Percentiles rank a stretch among this genome's conserved stretches.
Conservation (phyloP, 352 stramenopile genomes). For the Phytophthora pisi region DNA sequence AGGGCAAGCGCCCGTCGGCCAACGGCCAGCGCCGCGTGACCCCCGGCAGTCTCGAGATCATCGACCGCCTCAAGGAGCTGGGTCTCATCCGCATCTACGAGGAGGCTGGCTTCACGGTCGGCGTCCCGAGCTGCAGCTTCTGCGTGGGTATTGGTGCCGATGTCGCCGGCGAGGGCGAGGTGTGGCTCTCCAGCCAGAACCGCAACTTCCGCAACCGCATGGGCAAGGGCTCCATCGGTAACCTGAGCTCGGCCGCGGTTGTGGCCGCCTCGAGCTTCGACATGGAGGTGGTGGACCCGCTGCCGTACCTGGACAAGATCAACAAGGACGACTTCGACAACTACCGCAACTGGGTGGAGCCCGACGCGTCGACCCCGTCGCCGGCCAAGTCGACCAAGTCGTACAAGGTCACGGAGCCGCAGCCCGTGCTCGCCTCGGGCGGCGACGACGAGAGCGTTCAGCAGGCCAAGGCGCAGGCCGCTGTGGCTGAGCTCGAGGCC, state of each 20-base stretch:
- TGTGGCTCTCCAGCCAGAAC: conserved; percentile 87
- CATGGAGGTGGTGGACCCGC: conserved; percentile 79
- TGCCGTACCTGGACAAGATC: conserved; percentile 65
- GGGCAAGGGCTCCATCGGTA: conserved; percentile 81
- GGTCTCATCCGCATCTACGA: conserved; percentile 79
- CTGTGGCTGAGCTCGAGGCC: conserved; percentile 59
- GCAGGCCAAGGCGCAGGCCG: conserved; percentile 61
- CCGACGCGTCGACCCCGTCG: conserved; percentile 32
- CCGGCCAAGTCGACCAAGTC: conserved; percentile 30
- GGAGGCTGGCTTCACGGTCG: conserved; percentile 78
- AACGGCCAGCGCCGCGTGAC: conserved; percentile 73
- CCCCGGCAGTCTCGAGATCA: conserved; percentile 78
- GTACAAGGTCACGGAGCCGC: conserved; percentile 52
- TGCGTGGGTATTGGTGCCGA: conserved; percentile 84
- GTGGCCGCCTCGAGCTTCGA: conserved; percentile 81
- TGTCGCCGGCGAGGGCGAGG: conserved; percentile 71
- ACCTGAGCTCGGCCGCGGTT: conserved; percentile 68
- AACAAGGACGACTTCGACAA: conserved; percentile 77
- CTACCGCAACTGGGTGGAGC: conserved; percentile 78
- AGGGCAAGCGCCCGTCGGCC: conserved; percentile 57
- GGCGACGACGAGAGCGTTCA: conserved; percentile 35
- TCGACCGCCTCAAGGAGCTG: conserved; percentile 64
- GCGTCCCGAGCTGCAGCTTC: conserved; percentile 81
- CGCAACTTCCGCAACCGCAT: conserved; percentile 89
- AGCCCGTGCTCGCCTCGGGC: conserved; percentile 44